These are phyloP conservation scores for Peronospora farinosa DNA, from an alignment of 352 stramenopile genomes.

Conservation along the genomic window DNA sequence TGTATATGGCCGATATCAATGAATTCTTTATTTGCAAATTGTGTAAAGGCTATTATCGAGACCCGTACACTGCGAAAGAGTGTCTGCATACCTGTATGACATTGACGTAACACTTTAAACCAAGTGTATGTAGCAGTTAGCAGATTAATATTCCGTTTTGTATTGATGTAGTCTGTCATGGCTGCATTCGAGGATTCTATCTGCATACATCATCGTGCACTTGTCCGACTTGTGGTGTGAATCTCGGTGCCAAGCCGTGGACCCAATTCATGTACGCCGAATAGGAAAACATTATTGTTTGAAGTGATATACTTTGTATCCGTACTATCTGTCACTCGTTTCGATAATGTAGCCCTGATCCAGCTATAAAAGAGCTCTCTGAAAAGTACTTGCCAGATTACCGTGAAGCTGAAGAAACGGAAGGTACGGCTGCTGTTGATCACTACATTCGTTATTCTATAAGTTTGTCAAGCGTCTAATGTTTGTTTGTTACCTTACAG, in stretches of 20 bases:
- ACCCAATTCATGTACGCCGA: slow-evolving; percentile 44
- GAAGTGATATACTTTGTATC: neutral
- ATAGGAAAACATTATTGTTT: neutral
- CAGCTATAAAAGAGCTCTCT: slow-evolving; percentile 47
- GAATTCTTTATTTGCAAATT: slow-evolving; percentile 57
- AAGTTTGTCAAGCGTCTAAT: no score
- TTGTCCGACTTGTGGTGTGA: slow-evolving; percentile 44
- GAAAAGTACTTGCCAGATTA: slow-evolving; percentile 47
- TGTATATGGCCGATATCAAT: slow-evolving; percentile 45
- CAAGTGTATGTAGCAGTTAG: neutral
- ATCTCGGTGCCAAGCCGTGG: slow-evolving; percentile 47
- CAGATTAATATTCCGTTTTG: neutral
- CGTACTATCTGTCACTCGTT: neutral
- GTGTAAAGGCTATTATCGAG: slow-evolving; percentile 61
- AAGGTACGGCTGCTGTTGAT: slow-evolving; percentile 26
- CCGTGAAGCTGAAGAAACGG: slow-evolving; percentile 30
- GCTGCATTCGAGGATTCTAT: slow-evolving; percentile 52
- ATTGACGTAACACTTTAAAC: no score
- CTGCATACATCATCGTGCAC: slow-evolving; percentile 22
- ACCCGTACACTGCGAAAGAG: slow-evolving; percentile 71
- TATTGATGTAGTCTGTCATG: slow-evolving; percentile 47
- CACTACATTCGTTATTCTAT: neutral
- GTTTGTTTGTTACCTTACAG: slow-evolving; percentile 12
- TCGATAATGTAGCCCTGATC: slow-evolving; percentile 36
- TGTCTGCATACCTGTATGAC: slow-evolving; percentile 72